Evolutionary conservation across 1,139 yeast genomes (phyloP).

Genomic region (Suhomyces terraborum): DNA sequence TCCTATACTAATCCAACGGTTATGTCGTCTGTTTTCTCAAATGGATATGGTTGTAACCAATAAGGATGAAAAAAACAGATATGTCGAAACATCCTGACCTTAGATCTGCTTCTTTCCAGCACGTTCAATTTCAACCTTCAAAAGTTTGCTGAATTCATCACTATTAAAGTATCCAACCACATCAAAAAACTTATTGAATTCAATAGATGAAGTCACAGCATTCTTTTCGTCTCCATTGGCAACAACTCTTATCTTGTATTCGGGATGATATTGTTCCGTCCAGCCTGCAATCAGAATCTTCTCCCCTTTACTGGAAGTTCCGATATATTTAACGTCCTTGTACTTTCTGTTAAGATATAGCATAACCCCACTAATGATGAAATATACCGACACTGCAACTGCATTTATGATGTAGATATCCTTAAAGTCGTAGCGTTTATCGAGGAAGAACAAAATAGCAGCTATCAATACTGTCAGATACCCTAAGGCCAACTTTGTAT

Average conservation of each 20-base stretch:
- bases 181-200: conserved; percentile 50
- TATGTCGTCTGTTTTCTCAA: conserved; percentile 51
- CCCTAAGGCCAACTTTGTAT: conserved; percentile 70
- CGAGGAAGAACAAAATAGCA: conserved; percentile 64
- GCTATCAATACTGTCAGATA: conserved; percentile 66
- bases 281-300: conserved; percentile 41
- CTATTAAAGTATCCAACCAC: conserved; percentile 48
- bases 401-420: conserved; percentile 38
- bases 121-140: conserved; percentile 30
- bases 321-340: conserved; percentile 62
- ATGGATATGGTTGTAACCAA: conserved; percentile 44
- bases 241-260: conserved; percentile 38
- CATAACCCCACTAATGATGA: conserved; percentile 49
- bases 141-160: conserved; percentile 36
- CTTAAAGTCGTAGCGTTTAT: conserved; percentile 56
- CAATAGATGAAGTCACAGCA: conserved; percentile 27
- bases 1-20: conserved; percentile 51
- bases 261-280: conserved; percentile 48
- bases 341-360: conserved; percentile 54
- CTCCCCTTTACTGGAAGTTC: conserved; percentile 40
- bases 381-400: conserved; percentile 53
- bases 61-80: not conserved
- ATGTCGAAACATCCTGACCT: not conserved
- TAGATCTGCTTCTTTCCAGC: conserved; percentile 13
- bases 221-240: conserved; percentile 28